Conservation (phyloP, 2,329 filamentous ascomycete species). For the Fusarium lyarnte region DNA sequence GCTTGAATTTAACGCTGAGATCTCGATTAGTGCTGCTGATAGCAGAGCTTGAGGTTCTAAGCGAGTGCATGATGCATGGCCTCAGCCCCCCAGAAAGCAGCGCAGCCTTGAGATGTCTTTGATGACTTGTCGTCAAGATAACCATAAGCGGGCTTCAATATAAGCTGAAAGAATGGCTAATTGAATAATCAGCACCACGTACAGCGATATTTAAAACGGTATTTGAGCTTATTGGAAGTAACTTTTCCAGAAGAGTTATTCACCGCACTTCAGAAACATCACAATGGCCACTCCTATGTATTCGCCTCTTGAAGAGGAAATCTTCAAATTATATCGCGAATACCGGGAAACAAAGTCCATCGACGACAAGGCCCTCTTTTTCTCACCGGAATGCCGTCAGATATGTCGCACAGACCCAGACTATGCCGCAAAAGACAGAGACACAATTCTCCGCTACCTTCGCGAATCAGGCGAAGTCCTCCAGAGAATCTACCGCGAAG, state of each 20-base stretch:
- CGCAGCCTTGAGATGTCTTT: not conserved
- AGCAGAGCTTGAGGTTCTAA: no score
- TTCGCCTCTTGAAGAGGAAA: not conserved
- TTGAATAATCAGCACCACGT: not conserved
- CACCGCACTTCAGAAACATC: accelerated
- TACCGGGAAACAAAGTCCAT: slow-evolving; percentile 1
- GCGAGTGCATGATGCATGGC: not conserved
- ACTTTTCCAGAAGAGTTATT: not conserved
- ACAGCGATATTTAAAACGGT: not conserved
- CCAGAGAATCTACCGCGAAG: not conserved
- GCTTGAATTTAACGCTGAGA: not conserved
- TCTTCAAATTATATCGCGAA: not conserved
- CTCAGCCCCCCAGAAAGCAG: not conserved
- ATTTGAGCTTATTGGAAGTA: not conserved
- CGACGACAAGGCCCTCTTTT: not conserved
- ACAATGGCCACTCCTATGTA: not conserved
- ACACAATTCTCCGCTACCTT: not conserved
- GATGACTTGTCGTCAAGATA: no score
- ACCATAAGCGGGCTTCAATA: not conserved
- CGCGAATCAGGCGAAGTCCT: not conserved
- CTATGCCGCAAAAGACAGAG: not conserved
- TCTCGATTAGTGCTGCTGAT: not conserved
- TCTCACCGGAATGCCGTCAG: not conserved
- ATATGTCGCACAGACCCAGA: slow-evolving; percentile 10
- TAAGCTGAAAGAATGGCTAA: not conserved